phyloP scores from a whole-genome alignment of 352 stramenopile genomes.

The Achlya hypogyna region DNA sequence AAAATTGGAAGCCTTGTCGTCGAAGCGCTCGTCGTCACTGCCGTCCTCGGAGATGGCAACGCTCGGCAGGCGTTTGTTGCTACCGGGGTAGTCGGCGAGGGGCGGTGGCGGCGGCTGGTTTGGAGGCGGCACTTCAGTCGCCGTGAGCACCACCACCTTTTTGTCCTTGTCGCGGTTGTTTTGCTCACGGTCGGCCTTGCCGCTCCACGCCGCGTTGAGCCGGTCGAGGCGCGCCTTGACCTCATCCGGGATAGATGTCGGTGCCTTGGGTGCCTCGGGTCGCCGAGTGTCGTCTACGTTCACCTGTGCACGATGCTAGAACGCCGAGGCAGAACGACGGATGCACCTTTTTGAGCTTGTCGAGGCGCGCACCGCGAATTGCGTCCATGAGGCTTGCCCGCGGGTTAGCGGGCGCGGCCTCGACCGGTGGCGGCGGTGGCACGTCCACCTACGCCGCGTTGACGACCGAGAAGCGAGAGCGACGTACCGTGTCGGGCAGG shows the following conservation, averaged over 20 bases:
- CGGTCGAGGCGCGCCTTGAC: constrained; percentile 75
- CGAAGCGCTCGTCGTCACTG: constrained; percentile 34
- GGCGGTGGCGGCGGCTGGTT: constrained; percentile 39
- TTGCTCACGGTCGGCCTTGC: constrained; percentile 76
- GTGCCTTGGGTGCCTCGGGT: constrained; percentile 27
- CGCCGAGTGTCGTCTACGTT: not conserved
- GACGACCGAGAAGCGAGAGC: constrained; percentile 27
- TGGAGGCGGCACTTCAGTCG: constrained; percentile 56
- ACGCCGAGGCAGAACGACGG: not conserved
- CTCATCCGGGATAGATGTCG: constrained; percentile 67
- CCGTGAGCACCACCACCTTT: constrained; percentile 63
- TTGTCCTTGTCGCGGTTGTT: constrained; percentile 70
- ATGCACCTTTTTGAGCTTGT: constrained; percentile 1
- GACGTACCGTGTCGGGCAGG: constrained; percentile 26
- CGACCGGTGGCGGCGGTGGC: constrained; percentile 37
- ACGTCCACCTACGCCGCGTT: constrained; percentile 30
- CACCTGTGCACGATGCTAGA: not conserved
- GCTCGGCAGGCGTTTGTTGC: constrained; percentile 46
- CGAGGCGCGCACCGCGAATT: constrained; percentile 14
- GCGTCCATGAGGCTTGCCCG: constrained; percentile 12
- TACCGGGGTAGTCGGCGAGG: constrained; percentile 26
- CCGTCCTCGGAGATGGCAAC: constrained; percentile 80
- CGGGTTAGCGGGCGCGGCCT: constrained; percentile 20
- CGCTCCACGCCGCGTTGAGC: constrained; percentile 66
- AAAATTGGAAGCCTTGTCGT: constrained; percentile 46